Base-by-base conservation (phyloP, 2,329 filamentous ascomycete genomes). In the Diaporthe sp. region DNA sequence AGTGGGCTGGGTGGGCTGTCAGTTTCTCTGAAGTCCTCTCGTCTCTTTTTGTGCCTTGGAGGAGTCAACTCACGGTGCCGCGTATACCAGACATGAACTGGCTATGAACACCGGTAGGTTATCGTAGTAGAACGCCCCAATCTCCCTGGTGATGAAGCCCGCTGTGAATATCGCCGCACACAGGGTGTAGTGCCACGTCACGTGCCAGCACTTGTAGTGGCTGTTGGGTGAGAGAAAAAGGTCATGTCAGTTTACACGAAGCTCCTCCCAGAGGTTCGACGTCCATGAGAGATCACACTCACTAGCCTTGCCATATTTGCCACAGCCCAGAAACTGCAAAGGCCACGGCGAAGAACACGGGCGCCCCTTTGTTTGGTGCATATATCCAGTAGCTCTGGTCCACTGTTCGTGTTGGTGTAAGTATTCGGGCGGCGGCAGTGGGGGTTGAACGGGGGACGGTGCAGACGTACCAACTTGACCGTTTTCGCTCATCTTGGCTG, bases 181-280 rank as follows among this genome's bases (percentile, higher is more conserved):
- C 79, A 86, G 85, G 19, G 88, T 85, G 15, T 89, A 85, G 9
- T 90, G 81, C 1, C 85, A 78, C 0, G 86, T 88, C 9, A 88
- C 81, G 68, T 83, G 84, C 86, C 87, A 90, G 79, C 85, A 86
- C 71, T 86, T 86, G 81, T 88, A 87, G 65, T 82, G 85, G 65
- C 79, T 81, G 71, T 19, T 7, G 17, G n/a, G 19, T 4, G 79
- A 35, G 70, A 4, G 12, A 35, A 2, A 3, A 8, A 19, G 22
- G 44, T 12, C n/a, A 72, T 15, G 39, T 66, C 37, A 59, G 50
- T 30, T 25, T 22, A 10, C 27, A 37, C 15, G 27, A 6, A 19
- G 53, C 35, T 47, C 13, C 13, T 8, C 8, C 8, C 7, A 13
- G 8, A 7, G 4, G 7, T 25, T 25, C n/a, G 55, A 15, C 15